Evolutionary conservation across 2,329 filamentous ascomycete species (phyloP), one percentile per base, ranked within the genome.

Genomic region (Aspergillus tubingensis): DNA sequence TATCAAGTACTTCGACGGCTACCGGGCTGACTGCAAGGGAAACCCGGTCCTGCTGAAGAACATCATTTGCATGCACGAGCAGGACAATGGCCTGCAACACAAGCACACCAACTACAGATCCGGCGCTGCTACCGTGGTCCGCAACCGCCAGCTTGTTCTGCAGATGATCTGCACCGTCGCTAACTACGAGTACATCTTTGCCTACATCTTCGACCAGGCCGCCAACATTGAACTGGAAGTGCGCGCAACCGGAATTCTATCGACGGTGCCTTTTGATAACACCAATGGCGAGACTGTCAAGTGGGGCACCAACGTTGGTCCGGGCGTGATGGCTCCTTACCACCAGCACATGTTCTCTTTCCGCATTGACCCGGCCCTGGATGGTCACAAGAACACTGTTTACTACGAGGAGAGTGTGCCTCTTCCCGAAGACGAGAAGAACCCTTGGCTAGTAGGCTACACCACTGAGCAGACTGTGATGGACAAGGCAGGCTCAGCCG

Each of bases 331-430:
- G 36, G 89, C 88, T 2, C 80, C 81, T 0, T 86, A 90, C 74
- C 90, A 92, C 69, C 90, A 93, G 71, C 90, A 92, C 74, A 89
- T 92, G 72, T 91, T 93, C 77, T 87, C 84, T 3, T 79, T 88
- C 5, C 83, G 86, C 8, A 78, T 88, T 11, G 86, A 88, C 68
- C 86, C 86, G n/a, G 84, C 83, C 64, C 77, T 87, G 52, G 85
- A 85, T 60, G 86, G 86, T 0, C 80, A 81, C 62, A 75, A 77
- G 23, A 86, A 87, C 68, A 77, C 81, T 0, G 72, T 86, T 27
- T 79, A 84, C 58, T 84, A 88, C 68, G 80, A 84, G 59, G 85
- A 87, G 67, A 84, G 83, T 2, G 82, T 86, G 55, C 75, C 88
- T 0, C 85, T 90, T 80, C 84, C 86, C 1, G 79, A 86, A 49